These are phyloP conservation scores for Colletotrichum limetticola DNA, from an alignment of 2,329 filamentous ascomycete species.

Conservation along the genomic window DNA sequence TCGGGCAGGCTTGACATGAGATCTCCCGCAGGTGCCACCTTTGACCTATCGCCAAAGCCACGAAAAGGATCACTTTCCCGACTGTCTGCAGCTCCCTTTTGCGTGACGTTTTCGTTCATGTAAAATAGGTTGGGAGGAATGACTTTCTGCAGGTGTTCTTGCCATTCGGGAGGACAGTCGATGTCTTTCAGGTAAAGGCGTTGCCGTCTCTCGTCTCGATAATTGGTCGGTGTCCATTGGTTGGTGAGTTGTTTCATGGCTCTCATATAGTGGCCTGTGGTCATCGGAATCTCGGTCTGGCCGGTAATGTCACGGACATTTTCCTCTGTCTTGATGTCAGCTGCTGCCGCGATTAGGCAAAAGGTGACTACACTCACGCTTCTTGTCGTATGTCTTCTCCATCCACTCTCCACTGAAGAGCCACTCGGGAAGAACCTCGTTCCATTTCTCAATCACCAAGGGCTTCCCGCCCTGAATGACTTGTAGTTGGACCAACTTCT, in stretches of 20 bases:
- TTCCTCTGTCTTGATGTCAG: constrained; percentile 69
- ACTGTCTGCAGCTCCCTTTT: constrained; percentile 46
- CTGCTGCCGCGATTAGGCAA: neutral
- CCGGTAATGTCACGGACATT: constrained; percentile 83
- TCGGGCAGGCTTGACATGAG: constrained; percentile 91
- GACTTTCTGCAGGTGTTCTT: constrained; percentile 78
- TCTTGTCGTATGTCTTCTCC: constrained; percentile 79
- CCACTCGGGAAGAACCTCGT: constrained; percentile 77
- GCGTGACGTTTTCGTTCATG: constrained; percentile 80
- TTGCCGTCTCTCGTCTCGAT: constrained; percentile 82
- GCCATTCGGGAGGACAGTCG: constrained; percentile 91
- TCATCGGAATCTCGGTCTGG: constrained; percentile 82
- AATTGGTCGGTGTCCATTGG: constrained; percentile 81
- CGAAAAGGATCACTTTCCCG: constrained; percentile 49
- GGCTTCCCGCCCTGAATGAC: constrained; percentile 89
- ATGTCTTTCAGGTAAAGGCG: constrained; percentile 97
- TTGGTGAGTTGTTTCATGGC: constrained; percentile 87
- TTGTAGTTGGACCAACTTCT: constrained; percentile 84
- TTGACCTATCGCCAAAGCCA: constrained; percentile 58
- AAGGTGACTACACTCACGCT: constrained; percentile 64
- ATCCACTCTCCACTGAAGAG: constrained; percentile 88
- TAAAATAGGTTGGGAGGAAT: constrained; percentile 90
- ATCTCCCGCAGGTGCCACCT: constrained; percentile 81
- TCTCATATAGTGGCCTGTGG: constrained; percentile 88
- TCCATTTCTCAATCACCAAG: constrained; percentile 90